Conservation (phyloP, 352 stramenopile genomes). For the Pythium rishiriense region DNA sequence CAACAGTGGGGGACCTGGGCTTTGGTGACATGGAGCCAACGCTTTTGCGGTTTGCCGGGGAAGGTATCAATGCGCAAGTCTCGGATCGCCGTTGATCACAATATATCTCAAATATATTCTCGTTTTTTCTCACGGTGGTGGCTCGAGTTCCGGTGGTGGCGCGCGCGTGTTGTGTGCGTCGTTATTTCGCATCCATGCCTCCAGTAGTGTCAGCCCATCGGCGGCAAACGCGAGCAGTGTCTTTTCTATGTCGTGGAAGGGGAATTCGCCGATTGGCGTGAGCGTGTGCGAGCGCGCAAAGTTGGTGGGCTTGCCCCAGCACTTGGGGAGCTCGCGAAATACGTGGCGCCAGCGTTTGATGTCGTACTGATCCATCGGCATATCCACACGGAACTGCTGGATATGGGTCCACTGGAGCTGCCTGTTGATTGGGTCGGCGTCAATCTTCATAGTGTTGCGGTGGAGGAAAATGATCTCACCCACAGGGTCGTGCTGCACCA, state of each 20-base stretch:
- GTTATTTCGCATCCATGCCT: too few species aligned
- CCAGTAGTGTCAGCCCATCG: background rate
- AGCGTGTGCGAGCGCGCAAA: background rate
- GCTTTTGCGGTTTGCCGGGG: slow-evolving; percentile 44
- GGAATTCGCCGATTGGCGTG: background rate
- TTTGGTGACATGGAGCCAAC: slow-evolving; percentile 60
- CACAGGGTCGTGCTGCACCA: slow-evolving; percentile 37
- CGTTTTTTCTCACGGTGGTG: background rate
- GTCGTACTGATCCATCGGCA: background rate
- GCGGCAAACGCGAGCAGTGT: background rate
- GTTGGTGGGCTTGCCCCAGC: background rate
- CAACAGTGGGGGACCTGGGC: slow-evolving; percentile 51
- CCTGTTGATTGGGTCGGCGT: background rate
- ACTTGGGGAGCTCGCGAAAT: background rate
- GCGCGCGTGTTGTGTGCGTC: too few species aligned
- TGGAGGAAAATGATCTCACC: slow-evolving; percentile 10
- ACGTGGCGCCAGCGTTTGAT: background rate
- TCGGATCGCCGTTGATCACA: too few species aligned
- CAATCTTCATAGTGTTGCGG: slow-evolving; percentile 10
- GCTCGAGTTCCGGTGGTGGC: background rate
- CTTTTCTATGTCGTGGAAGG: background rate
- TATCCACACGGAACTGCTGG: slow-evolving; percentile 11
- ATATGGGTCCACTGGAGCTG: slow-evolving; percentile 15
- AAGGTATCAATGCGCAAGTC: slow-evolving; percentile 22
- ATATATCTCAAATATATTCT: too few species aligned